phyloP scores from a whole-genome alignment of 2,329 filamentous ascomycete species.

The Aspergillus tanneri region DNA sequence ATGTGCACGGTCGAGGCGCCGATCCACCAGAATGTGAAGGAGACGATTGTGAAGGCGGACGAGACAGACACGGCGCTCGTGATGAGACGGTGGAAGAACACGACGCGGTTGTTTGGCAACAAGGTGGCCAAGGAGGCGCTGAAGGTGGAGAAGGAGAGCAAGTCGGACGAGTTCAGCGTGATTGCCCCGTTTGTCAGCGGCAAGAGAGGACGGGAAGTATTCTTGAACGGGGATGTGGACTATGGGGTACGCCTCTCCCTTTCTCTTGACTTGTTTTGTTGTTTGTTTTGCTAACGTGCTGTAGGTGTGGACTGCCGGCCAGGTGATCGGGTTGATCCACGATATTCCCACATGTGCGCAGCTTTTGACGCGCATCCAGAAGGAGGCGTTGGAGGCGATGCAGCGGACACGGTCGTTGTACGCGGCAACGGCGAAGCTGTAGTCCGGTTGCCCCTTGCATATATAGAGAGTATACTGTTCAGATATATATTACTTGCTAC shows the following conservation, averaged over 20 bases:
- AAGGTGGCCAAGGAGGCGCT: conserved; percentile 79
- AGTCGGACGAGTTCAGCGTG: conserved; percentile 83
- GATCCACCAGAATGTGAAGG: conserved; percentile 90
- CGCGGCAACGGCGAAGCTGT: conserved; percentile 55
- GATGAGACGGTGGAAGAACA: conserved; percentile 89
- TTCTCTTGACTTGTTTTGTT: conserved; percentile 24
- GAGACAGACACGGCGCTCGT: conserved; percentile 92
- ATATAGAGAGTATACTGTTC: too few relatives aligned
- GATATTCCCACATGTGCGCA: conserved; percentile 75
- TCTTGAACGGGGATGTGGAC: conserved; percentile 86
- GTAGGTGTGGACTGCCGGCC: conserved; percentile 93
- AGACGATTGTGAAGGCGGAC: conserved; percentile 80
- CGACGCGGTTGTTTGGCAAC: conserved; percentile 82
- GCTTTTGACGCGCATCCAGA: conserved; percentile 71
- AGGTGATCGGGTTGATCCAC: conserved; percentile 86
- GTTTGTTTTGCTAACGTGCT: conserved; percentile 14
- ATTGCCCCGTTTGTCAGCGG: conserved; percentile 85
- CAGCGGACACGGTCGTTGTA: conserved; percentile 59
- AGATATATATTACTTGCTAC: too few relatives aligned
- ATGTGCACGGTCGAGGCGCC: conserved; percentile 95
- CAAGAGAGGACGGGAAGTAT: conserved; percentile 86
- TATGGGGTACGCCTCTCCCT: conserved; percentile 68
- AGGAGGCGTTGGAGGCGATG: conserved; percentile 68
- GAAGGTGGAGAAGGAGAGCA: conserved; percentile 79
- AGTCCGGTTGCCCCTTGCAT: too few relatives aligned